Base-by-base conservation (phyloP, 2,329 filamentous ascomycete genomes). In the Colletotrichum brevisporum region DNA sequence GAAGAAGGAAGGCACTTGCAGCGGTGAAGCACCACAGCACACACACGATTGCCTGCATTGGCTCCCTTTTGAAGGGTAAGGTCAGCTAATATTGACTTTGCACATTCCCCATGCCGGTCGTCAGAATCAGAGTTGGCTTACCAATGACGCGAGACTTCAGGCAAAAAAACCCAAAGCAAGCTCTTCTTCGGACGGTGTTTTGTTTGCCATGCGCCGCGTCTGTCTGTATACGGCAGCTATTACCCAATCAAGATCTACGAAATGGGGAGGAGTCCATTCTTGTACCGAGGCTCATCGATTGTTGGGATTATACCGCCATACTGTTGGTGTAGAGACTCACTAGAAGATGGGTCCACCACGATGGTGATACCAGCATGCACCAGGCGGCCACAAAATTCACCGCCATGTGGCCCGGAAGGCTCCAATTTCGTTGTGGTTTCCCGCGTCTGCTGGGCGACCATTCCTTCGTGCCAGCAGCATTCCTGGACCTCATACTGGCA, bases 281-380 rank as follows among this genome's bases (percentile, higher is more conserved):
- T 62, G 43, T 67, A 51, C 5, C 58, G 51, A 50, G 57, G 50
- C 55, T 59, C 26, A 51, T 10, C 48, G 39, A n/a, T 13, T 66
- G 54, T 50, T 26, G 59, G 50, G 51, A 55, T 18, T n/a, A 21
- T 48, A 53, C n/a, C n/a, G n/a, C n/a, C n/a, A n/a, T n/a, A n/a
- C n/a, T n/a, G n/a, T n/a, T n/a, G n/a, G 59, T 67, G 45, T 58
- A 48, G 18, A n/a, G 24, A 45, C 16, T 47, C 26, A 5, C 18
- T 16, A 36, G 31, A 31, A 31, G 5, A 9, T 3, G 10, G 2
- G 31, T 36, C 31, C 31, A 36, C 31, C 31, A 36, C 31, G 8
- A 36, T 10, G 8, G 31, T 10, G 31, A 36, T 36, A 36, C 2
- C n/a, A n/a, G n/a, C n/a, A n/a, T n/a, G n/a, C n/a, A n/a, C n/a